Evolutionary conservation across 441 rosid genomes (phyloP), one percentile per base, ranked within the genome.

Genomic region (Daphne laureola): DNA sequence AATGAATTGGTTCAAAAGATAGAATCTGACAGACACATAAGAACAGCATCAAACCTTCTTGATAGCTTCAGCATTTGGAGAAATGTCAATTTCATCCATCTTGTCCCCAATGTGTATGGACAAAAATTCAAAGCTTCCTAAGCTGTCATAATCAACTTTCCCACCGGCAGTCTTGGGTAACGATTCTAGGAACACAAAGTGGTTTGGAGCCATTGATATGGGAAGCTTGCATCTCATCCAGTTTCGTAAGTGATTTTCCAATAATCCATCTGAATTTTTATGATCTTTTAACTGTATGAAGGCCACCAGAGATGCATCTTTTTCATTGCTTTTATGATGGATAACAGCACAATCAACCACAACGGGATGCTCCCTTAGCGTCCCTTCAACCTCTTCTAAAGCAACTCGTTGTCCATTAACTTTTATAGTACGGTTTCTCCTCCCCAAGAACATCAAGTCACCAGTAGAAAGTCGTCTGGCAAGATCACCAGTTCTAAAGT

Each of bases 401-500:
- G 88, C 79, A 46, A 89, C 56, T 14, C 92, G 89, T 46, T 86
- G 88, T 21, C 97, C 98, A 66, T 78, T 78, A 62, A 81, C 73
- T 71, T 92, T 92, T 59, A 86, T 57, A 17, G 76, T 77, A 9
- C 90, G 87, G 63, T 92, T 96, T 68, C 65, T 81, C 70, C 98
- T 84, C 51, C 96, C 95, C 62, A 83, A 50, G 63, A 81, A 89
- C 59, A 86, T 65, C 77, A 89, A 76, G 69, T 86, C 92, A 55
- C 97, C 89, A 44, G 80, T 77, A 46, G 73, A 58, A 65, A 92
- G 82, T 62, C 62, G 67, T 70, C 55, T 62, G 9, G 87, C 98
- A 67, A 81, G 80, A 73, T 92, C 98, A 73, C 98, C 98, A 51
- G 96, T 92, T 78, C 74, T 78, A 63, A 74, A 82, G 67, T 81